phyloP scores from a whole-genome alignment of 768 basidiomycete species.

The Austroboletus eburneus region DNA sequence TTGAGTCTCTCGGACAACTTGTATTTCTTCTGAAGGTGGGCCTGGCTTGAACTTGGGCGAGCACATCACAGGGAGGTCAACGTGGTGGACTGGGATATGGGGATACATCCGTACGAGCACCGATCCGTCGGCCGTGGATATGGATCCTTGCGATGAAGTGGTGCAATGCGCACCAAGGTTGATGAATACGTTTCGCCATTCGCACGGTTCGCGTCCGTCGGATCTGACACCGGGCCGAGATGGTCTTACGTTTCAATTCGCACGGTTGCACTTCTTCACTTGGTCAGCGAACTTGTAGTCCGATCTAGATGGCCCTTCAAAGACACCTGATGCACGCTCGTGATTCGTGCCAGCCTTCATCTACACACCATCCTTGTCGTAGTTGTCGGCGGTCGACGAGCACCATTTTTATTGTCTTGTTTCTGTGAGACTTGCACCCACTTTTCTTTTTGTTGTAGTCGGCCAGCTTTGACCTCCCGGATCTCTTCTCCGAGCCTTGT shows the following conservation, averaged over 20 bases:
- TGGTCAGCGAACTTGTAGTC: too few relatives aligned
- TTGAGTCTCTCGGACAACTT: constrained; percentile 83
- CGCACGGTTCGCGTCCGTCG: constrained; percentile 69
- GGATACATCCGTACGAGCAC: constrained; percentile 84
- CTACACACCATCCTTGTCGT: too few relatives aligned
- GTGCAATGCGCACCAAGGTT: constrained; percentile 65
- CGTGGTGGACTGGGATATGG: constrained; percentile 90
- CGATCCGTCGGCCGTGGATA: constrained; percentile 92
- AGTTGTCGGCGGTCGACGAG: too few relatives aligned
- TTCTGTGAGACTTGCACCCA: too few relatives aligned
- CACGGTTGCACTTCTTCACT: too few relatives aligned
- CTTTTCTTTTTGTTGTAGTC: too few relatives aligned
- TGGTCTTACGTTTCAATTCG: not conserved
- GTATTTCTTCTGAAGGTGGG: constrained; percentile 92
- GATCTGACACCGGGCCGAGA: constrained; percentile 49
- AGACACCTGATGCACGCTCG: too few relatives aligned
- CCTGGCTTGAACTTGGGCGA: constrained; percentile 94
- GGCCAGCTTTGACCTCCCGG: too few relatives aligned
- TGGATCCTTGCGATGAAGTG: constrained; percentile 58
- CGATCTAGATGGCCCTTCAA: too few relatives aligned
- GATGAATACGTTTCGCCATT: constrained; percentile 71
- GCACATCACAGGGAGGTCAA: constrained; percentile 91
- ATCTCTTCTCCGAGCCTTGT: too few relatives aligned
- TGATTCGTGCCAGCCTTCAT: too few relatives aligned
- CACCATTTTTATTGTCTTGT: too few relatives aligned